Percentiles rank a stretch among this genome's conserved stretches.
These are phyloP conservation scores for Dorcoceras hygrometricum DNA, from an alignment of 257 asterid genomes.

Conservation along the genomic window DNA sequence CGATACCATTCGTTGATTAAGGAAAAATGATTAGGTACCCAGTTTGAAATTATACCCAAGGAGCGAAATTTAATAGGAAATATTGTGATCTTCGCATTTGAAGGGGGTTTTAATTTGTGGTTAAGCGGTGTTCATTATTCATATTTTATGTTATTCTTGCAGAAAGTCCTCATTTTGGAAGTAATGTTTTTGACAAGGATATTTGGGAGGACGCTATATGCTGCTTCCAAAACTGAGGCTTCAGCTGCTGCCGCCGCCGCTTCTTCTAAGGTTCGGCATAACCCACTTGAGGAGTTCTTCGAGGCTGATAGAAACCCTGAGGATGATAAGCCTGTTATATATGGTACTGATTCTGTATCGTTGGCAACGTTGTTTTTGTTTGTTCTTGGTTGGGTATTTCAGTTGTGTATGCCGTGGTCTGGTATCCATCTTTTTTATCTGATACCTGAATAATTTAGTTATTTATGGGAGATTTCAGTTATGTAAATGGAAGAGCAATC, in stretches of 20 bases:
- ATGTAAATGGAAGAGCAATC: not conserved
- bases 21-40: not conserved
- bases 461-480: not conserved
- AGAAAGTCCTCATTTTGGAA: conserved; percentile 23
- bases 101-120: conserved; percentile 2
- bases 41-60: not conserved
- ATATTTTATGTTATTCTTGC: conserved; percentile 5
- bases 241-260: conserved; percentile 53
- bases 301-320: conserved; percentile 58
- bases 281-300: conserved; percentile 77
- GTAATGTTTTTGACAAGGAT: conserved; percentile 49
- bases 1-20: too few species aligned
- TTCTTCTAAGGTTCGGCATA: conserved; percentile 33
- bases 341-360: conserved; percentile 39
- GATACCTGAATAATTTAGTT: not conserved
- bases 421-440: not conserved
- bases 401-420: not conserved
- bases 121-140: not conserved
- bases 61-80: not conserved
- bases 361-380: not conserved
- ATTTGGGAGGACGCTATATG: conserved; percentile 70
- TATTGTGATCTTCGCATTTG: conserved; percentile 5
- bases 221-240: conserved; percentile 67
- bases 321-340: conserved; percentile 70
- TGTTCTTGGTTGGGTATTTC: not conserved